Evolutionary conservation across 257 asterid species (phyloP).

Genomic region (Gentiana straminea): DNA sequence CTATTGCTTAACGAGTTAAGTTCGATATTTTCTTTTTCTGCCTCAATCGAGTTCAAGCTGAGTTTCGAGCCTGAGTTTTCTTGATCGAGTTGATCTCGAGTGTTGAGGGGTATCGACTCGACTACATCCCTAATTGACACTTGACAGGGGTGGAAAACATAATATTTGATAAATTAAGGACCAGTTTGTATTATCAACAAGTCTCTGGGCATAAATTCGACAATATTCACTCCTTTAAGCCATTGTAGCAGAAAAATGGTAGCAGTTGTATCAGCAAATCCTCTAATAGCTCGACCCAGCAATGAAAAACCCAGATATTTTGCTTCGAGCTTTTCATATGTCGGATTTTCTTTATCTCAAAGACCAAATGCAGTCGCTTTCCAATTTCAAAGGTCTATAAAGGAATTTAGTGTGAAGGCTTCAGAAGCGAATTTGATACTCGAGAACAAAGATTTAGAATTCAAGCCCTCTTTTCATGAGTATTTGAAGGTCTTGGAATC

Average conservation of each 20-base stretch:
- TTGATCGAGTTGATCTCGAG: too few relatives aligned
- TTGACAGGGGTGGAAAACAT: too few relatives aligned
- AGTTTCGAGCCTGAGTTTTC: too few relatives aligned
- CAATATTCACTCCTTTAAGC: too few relatives aligned
- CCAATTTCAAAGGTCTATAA: conserved; percentile 18
- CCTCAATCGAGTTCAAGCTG: too few relatives aligned
- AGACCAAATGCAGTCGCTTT: conserved; percentile 20
- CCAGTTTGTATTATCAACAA: too few relatives aligned
- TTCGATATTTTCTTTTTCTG: too few relatives aligned
- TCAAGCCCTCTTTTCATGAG: conserved; percentile 71
- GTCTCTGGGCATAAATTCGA: too few relatives aligned
- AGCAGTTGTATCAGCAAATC: not conserved
- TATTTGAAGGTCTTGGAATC: conserved; percentile 82
- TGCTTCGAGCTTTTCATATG: conserved; percentile 14
- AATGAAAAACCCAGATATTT: not conserved
- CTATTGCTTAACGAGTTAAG: too few relatives aligned
- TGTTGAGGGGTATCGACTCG: too few relatives aligned
- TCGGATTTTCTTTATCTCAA: conserved; percentile 17
- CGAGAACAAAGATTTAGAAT: conserved; percentile 45
- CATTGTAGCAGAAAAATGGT: conserved; percentile 1
- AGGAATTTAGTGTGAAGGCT: conserved; percentile 12
- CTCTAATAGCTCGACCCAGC: not conserved
- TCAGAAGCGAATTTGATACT: conserved; percentile 20
- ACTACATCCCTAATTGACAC: too few relatives aligned
- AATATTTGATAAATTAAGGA: too few relatives aligned